Percentiles rank a stretch among this genome's conserved stretches.
phyloP scores from a whole-genome alignment of 108 stramenopile genomes.

The Discostella pseudostelligera region DNA sequence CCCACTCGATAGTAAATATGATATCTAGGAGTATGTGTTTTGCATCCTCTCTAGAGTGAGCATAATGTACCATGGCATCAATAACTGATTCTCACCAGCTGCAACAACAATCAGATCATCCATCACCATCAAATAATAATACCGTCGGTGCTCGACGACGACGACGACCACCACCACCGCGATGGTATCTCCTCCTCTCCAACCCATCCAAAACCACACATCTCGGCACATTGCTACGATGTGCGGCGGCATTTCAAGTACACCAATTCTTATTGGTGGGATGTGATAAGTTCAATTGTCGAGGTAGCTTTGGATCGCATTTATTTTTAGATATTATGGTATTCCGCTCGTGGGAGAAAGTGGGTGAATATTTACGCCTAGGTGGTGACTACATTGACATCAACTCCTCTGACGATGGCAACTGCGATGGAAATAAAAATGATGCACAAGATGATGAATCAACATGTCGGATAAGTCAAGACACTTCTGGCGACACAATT shows the following conservation, averaged over 20 bases:
- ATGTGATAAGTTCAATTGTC: conserved; percentile 57
- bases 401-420: too few species aligned
- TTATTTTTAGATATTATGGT: conserved; percentile 68
- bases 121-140: too few species aligned
- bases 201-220: conserved; percentile 79
- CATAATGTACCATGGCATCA: too few species aligned
- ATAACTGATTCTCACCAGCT: too few species aligned
- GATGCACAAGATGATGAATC: not conserved
- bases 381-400: conserved; percentile 13
- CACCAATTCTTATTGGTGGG: conserved; percentile 67
- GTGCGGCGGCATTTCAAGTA: conserved; percentile 79
- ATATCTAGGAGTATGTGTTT: too few species aligned
- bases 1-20: too few species aligned
- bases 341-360: conserved; percentile 63
- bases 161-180: not conserved
- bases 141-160: too few species aligned
- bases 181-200: conserved; percentile 64
- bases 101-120: too few species aligned
- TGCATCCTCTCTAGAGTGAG: too few species aligned
- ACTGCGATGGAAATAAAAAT: not conserved
- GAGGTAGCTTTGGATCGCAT: conserved; percentile 75
- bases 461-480: not conserved
- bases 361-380: conserved; percentile 39
- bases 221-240: conserved; percentile 77
- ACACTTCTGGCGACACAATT: not conserved